Percentiles rank a stretch among this genome's conserved stretches.
Evolutionary conservation across 2,329 filamentous ascomycete genomes (phyloP).

Genomic region (Ophiosphaerella narmari): DNA sequence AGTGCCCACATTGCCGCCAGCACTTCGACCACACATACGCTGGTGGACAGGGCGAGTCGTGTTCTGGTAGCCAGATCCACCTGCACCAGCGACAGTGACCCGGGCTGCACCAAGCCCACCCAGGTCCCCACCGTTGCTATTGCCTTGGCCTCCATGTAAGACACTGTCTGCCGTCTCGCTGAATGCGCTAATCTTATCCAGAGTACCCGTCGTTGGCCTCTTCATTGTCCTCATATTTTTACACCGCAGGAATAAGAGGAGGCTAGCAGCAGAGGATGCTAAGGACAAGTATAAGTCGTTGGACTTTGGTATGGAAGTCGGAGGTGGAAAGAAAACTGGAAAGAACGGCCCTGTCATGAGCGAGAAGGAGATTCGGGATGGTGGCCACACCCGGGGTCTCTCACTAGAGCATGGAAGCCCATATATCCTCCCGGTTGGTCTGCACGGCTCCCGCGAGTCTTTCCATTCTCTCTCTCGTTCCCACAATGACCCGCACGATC

Average conservation of each 20-base stretch:
- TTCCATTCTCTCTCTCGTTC: slow-evolving; percentile 82
- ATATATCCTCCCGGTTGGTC: slow-evolving; percentile 85
- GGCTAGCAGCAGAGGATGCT: slow-evolving; percentile 74
- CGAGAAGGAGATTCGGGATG: slow-evolving; percentile 45
- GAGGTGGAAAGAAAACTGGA: slow-evolving; percentile 45
- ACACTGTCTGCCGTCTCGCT: not conserved
- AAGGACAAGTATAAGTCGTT: slow-evolving; percentile 87
- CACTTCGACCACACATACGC: slow-evolving; percentile 25
- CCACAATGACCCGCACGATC: slow-evolving; percentile 76
- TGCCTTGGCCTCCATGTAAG: slow-evolving; percentile 42
- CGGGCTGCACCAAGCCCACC: slow-evolving; percentile 44
- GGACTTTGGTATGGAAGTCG: slow-evolving; percentile 81
- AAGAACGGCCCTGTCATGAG: slow-evolving; percentile 58
- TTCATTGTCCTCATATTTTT: slow-evolving; percentile 72
- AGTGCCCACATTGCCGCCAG: slow-evolving; percentile 18
- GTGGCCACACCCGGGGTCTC: slow-evolving; percentile 53
- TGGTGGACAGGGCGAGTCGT: slow-evolving; percentile 28
- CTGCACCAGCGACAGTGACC: slow-evolving; percentile 41
- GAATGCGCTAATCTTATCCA: slow-evolving; percentile 49
- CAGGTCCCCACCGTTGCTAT: slow-evolving; percentile 39
- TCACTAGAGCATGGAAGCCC: slow-evolving; percentile 74
- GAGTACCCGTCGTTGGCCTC: slow-evolving; percentile 74
- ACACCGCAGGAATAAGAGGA: slow-evolving; percentile 76
- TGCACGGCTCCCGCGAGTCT: slow-evolving; percentile 82
- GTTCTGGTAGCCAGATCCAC: slow-evolving; percentile 35